A percentile compares a stretch with the other conserved stretches of the same genome.
Evolutionary conservation across 2,329 filamentous ascomycete species (phyloP).

Genomic region (Trichoderma semiorbis): DNA sequence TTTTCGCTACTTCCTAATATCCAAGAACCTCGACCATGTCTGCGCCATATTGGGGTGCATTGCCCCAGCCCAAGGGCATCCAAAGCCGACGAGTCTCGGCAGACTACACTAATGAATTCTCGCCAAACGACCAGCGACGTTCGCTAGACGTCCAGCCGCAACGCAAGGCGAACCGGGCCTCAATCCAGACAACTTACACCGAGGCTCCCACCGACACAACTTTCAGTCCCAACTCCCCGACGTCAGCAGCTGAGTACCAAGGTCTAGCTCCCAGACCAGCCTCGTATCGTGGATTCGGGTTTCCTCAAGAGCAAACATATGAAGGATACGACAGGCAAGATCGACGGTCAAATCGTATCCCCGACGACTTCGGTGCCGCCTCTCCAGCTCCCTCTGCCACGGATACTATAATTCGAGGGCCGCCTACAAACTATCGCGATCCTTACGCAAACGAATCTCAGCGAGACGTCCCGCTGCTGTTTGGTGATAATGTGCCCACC

Average conservation of each 20-base stretch:
- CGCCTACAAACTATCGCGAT: constrained; percentile 55
- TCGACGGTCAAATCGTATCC: constrained; percentile 21
- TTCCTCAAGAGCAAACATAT: constrained; percentile 39
- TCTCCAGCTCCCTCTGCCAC: constrained; percentile 49
- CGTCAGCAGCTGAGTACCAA: constrained; percentile 47
- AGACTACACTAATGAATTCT: constrained; percentile 27
- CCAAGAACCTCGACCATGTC: constrained; percentile 37
- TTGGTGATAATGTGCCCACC: constrained; percentile 22
- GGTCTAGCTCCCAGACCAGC: constrained; percentile 58
- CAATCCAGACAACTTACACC: constrained; percentile 53
- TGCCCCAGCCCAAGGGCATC: constrained; percentile 47
- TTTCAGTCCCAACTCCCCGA: constrained; percentile 56
- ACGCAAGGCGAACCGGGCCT: constrained; percentile 49
- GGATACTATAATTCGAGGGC: constrained; percentile 54
- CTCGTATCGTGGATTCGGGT: constrained; percentile 52
- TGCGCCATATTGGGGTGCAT: constrained; percentile 55
- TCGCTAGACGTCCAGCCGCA: constrained; percentile 38
- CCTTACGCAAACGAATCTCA: constrained; percentile 35
- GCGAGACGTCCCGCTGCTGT: constrained; percentile 17
- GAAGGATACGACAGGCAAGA: constrained; percentile 24
- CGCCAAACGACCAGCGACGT: constrained; percentile 31
- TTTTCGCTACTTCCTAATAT: not conserved
- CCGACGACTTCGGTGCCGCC: constrained; percentile 37
- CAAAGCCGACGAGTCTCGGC: constrained; percentile 37
- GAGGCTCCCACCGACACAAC: constrained; percentile 57